Percentiles rank a stretch among this genome's conserved stretches.
These are phyloP conservation scores for Juncus effusus DNA, from an alignment of 176 grass and related monocot genomes.

Conservation along the genomic window DNA sequence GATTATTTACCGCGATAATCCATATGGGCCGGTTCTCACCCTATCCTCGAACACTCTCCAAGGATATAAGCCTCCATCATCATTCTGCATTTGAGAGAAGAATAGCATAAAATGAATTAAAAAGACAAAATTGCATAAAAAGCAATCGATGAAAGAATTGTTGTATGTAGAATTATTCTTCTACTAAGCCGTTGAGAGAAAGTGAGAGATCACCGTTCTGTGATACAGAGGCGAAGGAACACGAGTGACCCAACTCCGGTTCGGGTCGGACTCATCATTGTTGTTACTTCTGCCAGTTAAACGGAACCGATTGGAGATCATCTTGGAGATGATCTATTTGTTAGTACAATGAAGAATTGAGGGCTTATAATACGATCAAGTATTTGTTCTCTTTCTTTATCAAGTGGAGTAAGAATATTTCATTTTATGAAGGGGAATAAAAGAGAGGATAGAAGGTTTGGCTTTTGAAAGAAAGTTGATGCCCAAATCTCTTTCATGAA, in stretches of 20 bases:
- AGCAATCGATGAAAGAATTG: neutral
- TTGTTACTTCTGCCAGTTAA: neutral
- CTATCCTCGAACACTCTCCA: slow-evolving; percentile 48
- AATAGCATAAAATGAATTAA: neutral
- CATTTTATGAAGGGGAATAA: neutral
- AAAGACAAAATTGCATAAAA: neutral
- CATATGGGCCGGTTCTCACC: slow-evolving; percentile 42
- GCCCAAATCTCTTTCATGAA: too few relatives aligned
- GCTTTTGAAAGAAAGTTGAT: too few relatives aligned
- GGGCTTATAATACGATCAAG: neutral
- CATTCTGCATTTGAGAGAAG: slow-evolving; percentile 18
- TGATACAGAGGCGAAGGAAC: slow-evolving; percentile 17
- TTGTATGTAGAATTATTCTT: neutral
- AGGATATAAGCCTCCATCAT: slow-evolving; percentile 22
- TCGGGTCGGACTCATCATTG: neutral
- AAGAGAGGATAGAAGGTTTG: neutral
- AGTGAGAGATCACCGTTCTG: slow-evolving; percentile 1
- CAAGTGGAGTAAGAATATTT: slow-evolving; percentile 24
- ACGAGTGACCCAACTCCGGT: neutral
- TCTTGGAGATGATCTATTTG: neutral
- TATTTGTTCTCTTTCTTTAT: slow-evolving; percentile 10
- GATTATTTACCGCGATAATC: slow-evolving; percentile 27
- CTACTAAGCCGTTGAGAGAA: neutral
- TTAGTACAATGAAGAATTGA: too few relatives aligned
- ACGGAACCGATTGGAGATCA: slow-evolving; percentile 17